Evolutionary conservation across 2,329 filamentous ascomycete species (phyloP), one percentile per base, ranked within the genome.

Genomic region (Metarhizium album): DNA sequence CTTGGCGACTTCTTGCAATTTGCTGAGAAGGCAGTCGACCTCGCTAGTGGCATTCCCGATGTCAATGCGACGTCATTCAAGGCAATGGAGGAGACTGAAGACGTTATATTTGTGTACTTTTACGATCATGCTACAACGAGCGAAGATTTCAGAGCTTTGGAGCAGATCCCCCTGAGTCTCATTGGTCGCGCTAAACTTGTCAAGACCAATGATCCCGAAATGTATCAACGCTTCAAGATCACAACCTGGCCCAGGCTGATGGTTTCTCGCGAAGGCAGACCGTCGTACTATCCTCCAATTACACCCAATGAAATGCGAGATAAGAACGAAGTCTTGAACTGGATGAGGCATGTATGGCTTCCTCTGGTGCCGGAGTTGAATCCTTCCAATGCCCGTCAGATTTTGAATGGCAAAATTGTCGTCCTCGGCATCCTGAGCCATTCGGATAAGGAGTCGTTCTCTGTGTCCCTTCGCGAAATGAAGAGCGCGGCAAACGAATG

Each of bases 341-440:
- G 93, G 93, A 97, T 98, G 90, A 86, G 87, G 64, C 87, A 84
- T 2, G 90, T 95, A 16, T 98, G 94, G 93, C 76, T 96, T 18
- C 93, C 93, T 1, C 88, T 98, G 51, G 89, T 98, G 11, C 91
- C 93, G 0, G 93, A 98, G 66, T 75, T 98, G 50, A 95, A 88
- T 0, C 87, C 89, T 4, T 82, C 85, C 5, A 98, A 98, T 62
- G 90, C 94, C 1, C 82, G 84, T 52, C 90, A 98, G 66, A 88
- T 98, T 58, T 96, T 98, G 90, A 83, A 90, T 59, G 85, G 87
- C 62, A 95, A 90, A 71, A 81, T 93, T 52, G 91, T 97, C n/a
- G 91, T 97, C 1, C 79, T 98, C 16, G 93, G 87, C 18, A 84
- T 98, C 33, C 74, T 98, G 40, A 89, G 85, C 63, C 81, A 90